Percentiles rank a stretch among this genome's conserved stretches.
These are phyloP conservation scores for Lactarius evosmus DNA, from an alignment of 768 basidiomycete genomes.

Conservation along the genomic window DNA sequence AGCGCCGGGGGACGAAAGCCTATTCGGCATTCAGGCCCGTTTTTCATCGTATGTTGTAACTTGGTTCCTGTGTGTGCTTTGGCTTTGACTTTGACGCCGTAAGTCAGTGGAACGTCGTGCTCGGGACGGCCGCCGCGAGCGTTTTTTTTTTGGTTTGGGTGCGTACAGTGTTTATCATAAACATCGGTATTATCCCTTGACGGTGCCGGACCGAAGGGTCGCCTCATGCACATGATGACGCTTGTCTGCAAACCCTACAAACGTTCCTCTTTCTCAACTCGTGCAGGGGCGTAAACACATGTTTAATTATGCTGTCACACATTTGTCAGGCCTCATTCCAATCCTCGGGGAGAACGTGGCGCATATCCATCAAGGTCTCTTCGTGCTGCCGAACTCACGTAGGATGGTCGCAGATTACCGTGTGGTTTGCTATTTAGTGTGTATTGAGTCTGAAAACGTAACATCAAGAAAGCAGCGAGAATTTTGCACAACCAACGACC, in stretches of 20 bases:
- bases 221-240: conserved; percentile 10
- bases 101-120: neutral
- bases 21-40: conserved; percentile 1
- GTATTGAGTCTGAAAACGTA: neutral
- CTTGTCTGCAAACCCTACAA: neutral
- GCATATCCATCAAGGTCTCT: neutral
- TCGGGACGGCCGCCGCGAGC: neutral
- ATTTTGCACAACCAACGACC: neutral
- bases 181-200: no score
- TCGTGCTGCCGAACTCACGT: neutral
- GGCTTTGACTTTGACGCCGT: neutral
- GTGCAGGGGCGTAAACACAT: neutral
- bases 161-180: neutral
- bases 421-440: neutral
- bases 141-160: neutral
- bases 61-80: neutral
- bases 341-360: conserved; percentile 1
- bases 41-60: neutral
- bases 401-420: neutral
- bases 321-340: neutral
- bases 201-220: neutral
- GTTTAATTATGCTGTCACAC: neutral
- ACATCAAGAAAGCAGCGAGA: neutral
- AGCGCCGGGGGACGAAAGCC: neutral
- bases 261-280: neutral